Evolutionary conservation across 345 rosid genomes (phyloP), one percentile per base, ranked within the genome.

Genomic region (Eucalyptus polybractea): DNA sequence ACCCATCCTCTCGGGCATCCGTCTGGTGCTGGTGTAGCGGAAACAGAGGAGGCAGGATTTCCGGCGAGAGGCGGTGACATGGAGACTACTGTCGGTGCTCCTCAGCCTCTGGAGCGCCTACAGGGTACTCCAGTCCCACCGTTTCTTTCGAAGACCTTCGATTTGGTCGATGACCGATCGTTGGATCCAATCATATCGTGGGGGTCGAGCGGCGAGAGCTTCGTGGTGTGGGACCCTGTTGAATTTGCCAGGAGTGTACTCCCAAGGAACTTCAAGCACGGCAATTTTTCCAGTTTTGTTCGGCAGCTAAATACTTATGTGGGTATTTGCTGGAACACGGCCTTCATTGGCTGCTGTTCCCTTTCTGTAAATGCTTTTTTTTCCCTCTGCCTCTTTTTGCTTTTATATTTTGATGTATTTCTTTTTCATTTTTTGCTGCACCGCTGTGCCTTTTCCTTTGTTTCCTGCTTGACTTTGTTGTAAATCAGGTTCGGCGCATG

Each of bases 241-340:
- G 99, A 98, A 89, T 97, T 98, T 86, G 91, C 99, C 7, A 93
- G 96, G 91, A 42, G 91, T 89, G 91, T 96, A 24, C 98, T 98
- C 80, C 99, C 99, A 3, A 89, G 97, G 88, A 95, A 95, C 87
- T 98, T 98, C 95, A 98, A 98, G 95, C 99, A 98, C 93, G 95
- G 95, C 91, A 98, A 98, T 86, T 97, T 98, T 95, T 97, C 99
- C 91, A 98, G 99, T 91, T 97, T 97, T 89, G 98, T 97, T 89
- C 94, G 99, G 87, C 99, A 98, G 93, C 95, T 98, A 87, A 98
- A 97, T 91, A 98, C 99, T 94, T 98, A 97, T 89, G 99, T 98
- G 90, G 92, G 99, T 97, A 97, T 94, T 86, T 90, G 90, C 88
- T 89, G 86, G 87, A 89, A 86, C 80, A 85, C 90, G 89, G 93